Percentiles rank a stretch among this genome's conserved stretches.
phyloP scores from a whole-genome alignment of 2,329 filamentous ascomycete genomes.

The Cadophora luteo-olivacea region DNA sequence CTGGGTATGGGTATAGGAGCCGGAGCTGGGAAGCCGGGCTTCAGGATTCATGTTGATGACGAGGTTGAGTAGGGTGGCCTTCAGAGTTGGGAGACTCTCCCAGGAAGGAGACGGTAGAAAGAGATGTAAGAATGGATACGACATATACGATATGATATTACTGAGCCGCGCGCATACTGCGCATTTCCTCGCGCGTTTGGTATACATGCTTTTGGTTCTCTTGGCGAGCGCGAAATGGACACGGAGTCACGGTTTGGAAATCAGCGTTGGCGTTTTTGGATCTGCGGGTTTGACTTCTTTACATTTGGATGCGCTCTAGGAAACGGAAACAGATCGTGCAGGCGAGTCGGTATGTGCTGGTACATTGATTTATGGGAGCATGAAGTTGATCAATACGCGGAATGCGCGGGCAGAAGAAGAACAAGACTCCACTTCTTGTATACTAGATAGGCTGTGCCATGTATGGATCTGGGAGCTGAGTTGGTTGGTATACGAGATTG shows the following conservation, averaged over 20 bases:
- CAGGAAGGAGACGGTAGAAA: background rate
- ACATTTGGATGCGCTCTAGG: too few relatives aligned
- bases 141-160: background rate
- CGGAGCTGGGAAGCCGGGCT: conserved; percentile 24
- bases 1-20: background rate
- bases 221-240: too few relatives aligned
- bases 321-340: too few relatives aligned
- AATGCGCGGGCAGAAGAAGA: too few relatives aligned
- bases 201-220: background rate
- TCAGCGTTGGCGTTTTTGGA: background rate
- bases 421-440: conserved; percentile 15
- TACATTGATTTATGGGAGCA: too few relatives aligned
- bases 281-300: background rate
- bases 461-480: too few relatives aligned
- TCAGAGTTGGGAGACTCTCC: background rate
- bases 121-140: conserved; percentile 11
- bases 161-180: too few relatives aligned
- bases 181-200: background rate
- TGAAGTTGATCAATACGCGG: too few relatives aligned
- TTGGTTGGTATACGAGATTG: background rate
- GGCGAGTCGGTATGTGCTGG: too few relatives aligned
- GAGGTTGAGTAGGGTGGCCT: conserved; percentile 23
- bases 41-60: conserved; percentile 42
- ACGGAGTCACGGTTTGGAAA: background rate
- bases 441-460: conserved; percentile 9